Evolutionary conservation across 2,329 filamentous ascomycete species (phyloP), one percentile per base, ranked within the genome.

Genomic region (Ramularia collo-cygni): DNA sequence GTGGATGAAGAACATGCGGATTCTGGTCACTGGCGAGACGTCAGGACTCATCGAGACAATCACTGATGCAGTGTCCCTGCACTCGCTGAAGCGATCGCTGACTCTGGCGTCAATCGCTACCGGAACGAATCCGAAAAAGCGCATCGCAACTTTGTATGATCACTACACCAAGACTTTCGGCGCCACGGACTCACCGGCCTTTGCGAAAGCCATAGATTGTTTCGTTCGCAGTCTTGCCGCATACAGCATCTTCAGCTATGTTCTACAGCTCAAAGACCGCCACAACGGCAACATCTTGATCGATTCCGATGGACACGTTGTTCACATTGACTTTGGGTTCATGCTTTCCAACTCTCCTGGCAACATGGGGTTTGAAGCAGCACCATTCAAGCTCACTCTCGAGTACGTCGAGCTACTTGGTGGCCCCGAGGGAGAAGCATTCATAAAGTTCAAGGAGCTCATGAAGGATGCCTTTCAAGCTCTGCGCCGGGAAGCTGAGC

Each of bases 1-100:
- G n/a, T 92, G 86, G 85, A 83, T 89, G 14, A 89, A 89, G 64
- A 72, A 83, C 43, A 92, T 92, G 85, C 79, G 85, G 38, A 92
- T 92, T 38, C 68, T 92, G 37, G 85, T 92, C 28, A 90, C 85
- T 4, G 85, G 85, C 45, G 85, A 90, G 65, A 85, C 83, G 7
- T 89, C 83, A 1, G 85, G 85, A 3, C 74, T 92, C 33, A 85
- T 92, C 51, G 85, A 92, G 66, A 92, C 85, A 4, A 92, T 92
- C 55, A 89, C 85, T 28, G 90, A 89, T 52, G 85, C 86, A 31
- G 85, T 92, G 9, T 90, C 84, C n/a, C 69, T 92, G 32, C 85
- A 92, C 63, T 89, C 84, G 2, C 71, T 92, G 47, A 90, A 92
- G 64, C 79, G 85, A 48, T 87, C 81, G 57, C 67, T 92, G 41